Base-by-base conservation (phyloP, 1,284 basidiomycete genomes). In the Xerocomus amazonicus region DNA sequence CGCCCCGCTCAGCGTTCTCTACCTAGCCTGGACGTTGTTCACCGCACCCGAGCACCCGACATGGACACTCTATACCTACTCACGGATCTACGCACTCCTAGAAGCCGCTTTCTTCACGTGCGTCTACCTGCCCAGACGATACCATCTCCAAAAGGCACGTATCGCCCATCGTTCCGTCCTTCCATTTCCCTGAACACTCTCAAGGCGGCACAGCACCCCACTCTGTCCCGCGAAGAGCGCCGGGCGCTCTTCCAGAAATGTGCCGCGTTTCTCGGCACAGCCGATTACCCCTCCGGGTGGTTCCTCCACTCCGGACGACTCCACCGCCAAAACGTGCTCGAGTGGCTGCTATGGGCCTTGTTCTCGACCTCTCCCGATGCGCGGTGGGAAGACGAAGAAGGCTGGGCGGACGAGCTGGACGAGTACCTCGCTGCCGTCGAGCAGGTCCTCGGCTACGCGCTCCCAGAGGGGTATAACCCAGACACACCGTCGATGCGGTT, bases 331-430 rank as follows among this genome's bases (percentile, higher is more conserved):
- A 81, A 85, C 53, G 65, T 79, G 42, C 51, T 72, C 5, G 79
- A 84, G 45, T 85, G 83, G 83, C 60, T 84, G n/a, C 66, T 81
- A 6, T 85, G 83, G 82, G 79, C 80, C 0, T 56, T 86, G 16
- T 86, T 83, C 62, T 70, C 61, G 26, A 65, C 62, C 9, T 62
- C 65, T 27, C 61, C 63, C 29, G 56, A 66, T 2, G 61, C 61
- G 2, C 27, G 51, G 2, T 54, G 57, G 10, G 63, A 73, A 35
- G 72, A 70, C 31, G 19, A 23, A 23, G 19, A 23, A 35, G 72
- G 70, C 31, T 81, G 76, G 77, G 59, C 69, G 26, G 75, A 76
- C 13, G 78, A 80, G 55, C 57, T 82, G 0, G 67, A 72, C 6
- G 70, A 66, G 16, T 81, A 81, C 56, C 42, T 78, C n/a, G 44